Percentiles rank a stretch among this genome's conserved stretches.
Conservation (phyloP, 495 filamentous ascomycete species). For the Penicillium cinerascens region DNA sequence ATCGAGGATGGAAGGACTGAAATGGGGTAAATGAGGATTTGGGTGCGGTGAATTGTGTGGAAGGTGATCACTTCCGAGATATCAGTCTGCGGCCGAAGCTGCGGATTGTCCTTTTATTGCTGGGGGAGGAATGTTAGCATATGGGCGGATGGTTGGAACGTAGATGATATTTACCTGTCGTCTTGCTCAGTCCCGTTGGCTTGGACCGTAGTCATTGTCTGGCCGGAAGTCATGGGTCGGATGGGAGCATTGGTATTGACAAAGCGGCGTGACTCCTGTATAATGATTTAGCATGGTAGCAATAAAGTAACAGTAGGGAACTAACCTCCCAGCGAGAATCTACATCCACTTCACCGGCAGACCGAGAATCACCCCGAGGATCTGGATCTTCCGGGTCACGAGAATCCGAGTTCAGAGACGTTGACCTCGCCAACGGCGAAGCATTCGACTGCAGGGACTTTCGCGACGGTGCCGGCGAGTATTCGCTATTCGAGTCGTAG, state of each 20-base stretch:
- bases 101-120: slow-evolving; percentile 38
- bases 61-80: slow-evolving; percentile 18
- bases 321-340: slow-evolving; percentile 44
- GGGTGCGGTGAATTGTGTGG: background rate
- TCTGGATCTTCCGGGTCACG: slow-evolving; percentile 24
- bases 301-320: background rate
- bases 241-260: slow-evolving; percentile 34
- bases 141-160: background rate
- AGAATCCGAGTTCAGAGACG: slow-evolving; percentile 38
- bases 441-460: slow-evolving; percentile 36
- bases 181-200: slow-evolving; percentile 32
- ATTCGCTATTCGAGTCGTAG: slow-evolving; percentile 41
- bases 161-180: slow-evolving; percentile 32
- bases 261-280: slow-evolving; percentile 38
- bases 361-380: slow-evolving; percentile 29
- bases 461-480: slow-evolving; percentile 36
- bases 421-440: slow-evolving; percentile 38
- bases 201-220: slow-evolving; percentile 24
- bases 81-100: slow-evolving; percentile 43
- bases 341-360: slow-evolving; percentile 39
- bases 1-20: background rate
- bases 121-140: slow-evolving; percentile 1
- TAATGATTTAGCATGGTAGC: slow-evolving; percentile 15
- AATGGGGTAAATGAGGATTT: slow-evolving; percentile 1
- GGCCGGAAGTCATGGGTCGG: slow-evolving; percentile 38